Conservation (phyloP, 768 basidiomycete species). For the Pleurotus salmoneostramineus region DNA sequence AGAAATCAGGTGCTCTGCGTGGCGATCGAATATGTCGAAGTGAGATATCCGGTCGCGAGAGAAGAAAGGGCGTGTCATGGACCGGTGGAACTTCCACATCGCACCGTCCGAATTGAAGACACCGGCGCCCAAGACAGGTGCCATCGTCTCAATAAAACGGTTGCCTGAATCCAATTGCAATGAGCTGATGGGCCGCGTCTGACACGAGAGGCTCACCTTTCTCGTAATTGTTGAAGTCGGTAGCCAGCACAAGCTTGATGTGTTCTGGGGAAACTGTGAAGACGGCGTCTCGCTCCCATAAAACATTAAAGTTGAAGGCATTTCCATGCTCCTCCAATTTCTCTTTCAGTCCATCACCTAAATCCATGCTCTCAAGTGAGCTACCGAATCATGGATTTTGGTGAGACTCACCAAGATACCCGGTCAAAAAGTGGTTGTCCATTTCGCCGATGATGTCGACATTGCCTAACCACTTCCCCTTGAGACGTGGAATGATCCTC, state of each 20-base stretch:
- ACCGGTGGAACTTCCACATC: constrained; percentile 64
- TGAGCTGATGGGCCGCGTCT: neutral
- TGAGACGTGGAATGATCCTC: constrained; percentile 31
- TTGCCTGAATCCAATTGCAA: neutral
- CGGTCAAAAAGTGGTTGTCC: constrained; percentile 32
- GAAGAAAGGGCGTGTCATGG: constrained; percentile 63
- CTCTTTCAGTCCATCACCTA: constrained; percentile 43
- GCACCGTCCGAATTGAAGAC: constrained; percentile 68
- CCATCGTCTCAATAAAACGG: constrained; percentile 35
- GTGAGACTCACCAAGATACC: constrained; percentile 43
- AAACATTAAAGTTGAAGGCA: constrained; percentile 38
- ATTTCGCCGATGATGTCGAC: constrained; percentile 37
- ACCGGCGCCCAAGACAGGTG: constrained; percentile 53
- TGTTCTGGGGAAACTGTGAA: constrained; percentile 13
- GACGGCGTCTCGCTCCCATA: constrained; percentile 34
- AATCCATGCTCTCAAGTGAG: neutral
- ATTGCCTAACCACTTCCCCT: constrained; percentile 40
- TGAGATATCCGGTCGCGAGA: constrained; percentile 55
- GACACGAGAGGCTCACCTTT: constrained; percentile 9
- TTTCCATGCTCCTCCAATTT: constrained; percentile 32
- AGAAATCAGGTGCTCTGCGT: constrained; percentile 38
- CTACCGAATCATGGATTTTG: neutral
- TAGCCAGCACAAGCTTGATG: constrained; percentile 14
- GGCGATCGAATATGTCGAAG: constrained; percentile 58
- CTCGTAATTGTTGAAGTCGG: constrained; percentile 13